phyloP scores from a whole-genome alignment of 208 protist species.

The Paratrypanosoma confusum region DNA sequence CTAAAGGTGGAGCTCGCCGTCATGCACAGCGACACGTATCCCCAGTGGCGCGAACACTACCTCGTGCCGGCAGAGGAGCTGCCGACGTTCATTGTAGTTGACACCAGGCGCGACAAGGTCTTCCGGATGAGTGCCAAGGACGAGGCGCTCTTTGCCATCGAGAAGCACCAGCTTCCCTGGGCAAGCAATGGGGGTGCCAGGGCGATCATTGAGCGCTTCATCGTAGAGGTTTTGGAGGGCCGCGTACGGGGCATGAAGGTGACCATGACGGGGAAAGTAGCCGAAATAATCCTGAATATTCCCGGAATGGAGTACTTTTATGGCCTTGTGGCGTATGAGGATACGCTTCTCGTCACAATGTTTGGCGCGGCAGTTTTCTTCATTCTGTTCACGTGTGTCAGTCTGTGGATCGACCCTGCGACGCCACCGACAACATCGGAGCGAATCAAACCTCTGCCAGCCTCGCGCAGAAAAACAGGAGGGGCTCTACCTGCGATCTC shows the following conservation, averaged over 20 bases:
- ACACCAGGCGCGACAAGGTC: conserved; percentile 53
- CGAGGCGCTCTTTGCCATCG: conserved; percentile 49
- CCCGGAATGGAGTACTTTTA: conserved; percentile 46
- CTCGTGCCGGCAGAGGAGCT: conserved; percentile 35
- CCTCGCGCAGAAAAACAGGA: too few relatives aligned
- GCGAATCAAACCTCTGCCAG: too few relatives aligned
- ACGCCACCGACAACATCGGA: too few relatives aligned
- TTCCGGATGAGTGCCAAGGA: conserved; percentile 47
- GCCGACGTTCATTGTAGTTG: conserved; percentile 68
- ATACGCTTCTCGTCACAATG: conserved; percentile 50
- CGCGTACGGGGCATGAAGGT: conserved; percentile 46
- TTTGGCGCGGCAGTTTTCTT: conserved; percentile 50
- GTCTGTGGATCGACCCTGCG: too few relatives aligned
- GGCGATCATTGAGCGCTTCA: conserved; percentile 37
- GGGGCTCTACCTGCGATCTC: too few relatives aligned
- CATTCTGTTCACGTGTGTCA: too few relatives aligned
- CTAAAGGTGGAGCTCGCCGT: too few relatives aligned
- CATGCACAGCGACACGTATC: conserved; percentile 29
- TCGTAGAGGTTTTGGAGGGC: conserved; percentile 35
- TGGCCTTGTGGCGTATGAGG: conserved; percentile 46
- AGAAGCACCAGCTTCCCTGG: conserved; percentile 60
- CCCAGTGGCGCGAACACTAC: conserved; percentile 52
- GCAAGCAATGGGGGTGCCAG: conserved; percentile 43
- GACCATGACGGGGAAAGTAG: conserved; percentile 29
- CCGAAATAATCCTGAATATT: conserved; percentile 46